These are phyloP conservation scores for Cyamopsis tetragonoloba DNA, from an alignment of 306 rosid genomes.

Conservation along the genomic window DNA sequence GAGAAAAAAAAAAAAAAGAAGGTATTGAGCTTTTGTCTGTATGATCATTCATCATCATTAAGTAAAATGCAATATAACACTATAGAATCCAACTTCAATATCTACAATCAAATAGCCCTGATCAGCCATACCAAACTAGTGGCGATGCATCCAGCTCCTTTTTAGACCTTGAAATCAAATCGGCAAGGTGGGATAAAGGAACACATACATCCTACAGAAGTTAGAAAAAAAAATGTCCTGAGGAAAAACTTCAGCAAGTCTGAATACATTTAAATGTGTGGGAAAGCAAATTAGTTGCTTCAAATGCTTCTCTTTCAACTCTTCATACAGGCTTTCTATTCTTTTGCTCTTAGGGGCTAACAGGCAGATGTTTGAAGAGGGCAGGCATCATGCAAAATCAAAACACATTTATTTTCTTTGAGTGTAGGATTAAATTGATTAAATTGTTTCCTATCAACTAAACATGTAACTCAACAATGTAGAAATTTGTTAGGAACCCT, in stretches of 20 bases:
- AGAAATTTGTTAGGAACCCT: no score
- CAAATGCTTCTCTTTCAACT: conserved; percentile 12
- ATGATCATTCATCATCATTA: conserved; percentile 5
- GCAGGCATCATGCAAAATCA: no score
- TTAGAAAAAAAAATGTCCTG: background rate
- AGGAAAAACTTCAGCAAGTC: background rate
- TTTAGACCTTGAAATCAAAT: conserved; percentile 79
- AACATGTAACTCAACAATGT: background rate
- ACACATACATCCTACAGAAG: conserved; percentile 84
- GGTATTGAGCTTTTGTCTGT: conserved; percentile 10
- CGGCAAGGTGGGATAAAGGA: conserved; percentile 87
- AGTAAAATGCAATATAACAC: conserved; percentile 13
- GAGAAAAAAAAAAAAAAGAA: conserved; percentile 24
- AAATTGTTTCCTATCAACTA: conserved; percentile 16
- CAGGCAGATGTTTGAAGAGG: conserved; percentile 13
- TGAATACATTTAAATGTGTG: background rate
- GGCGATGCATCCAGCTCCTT: conserved; percentile 72
- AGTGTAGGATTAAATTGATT: conserved; percentile 1
- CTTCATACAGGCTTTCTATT: background rate
- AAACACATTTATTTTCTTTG: background rate
- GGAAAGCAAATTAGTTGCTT: background rate
- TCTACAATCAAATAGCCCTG: conserved; percentile 18
- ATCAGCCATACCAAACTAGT: conserved; percentile 66
- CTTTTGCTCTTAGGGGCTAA: background rate
- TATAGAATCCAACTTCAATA: background rate